Evolutionary conservation across 352 stramenopile genomes (phyloP).

Genomic region (Phytophthora constricta): DNA sequence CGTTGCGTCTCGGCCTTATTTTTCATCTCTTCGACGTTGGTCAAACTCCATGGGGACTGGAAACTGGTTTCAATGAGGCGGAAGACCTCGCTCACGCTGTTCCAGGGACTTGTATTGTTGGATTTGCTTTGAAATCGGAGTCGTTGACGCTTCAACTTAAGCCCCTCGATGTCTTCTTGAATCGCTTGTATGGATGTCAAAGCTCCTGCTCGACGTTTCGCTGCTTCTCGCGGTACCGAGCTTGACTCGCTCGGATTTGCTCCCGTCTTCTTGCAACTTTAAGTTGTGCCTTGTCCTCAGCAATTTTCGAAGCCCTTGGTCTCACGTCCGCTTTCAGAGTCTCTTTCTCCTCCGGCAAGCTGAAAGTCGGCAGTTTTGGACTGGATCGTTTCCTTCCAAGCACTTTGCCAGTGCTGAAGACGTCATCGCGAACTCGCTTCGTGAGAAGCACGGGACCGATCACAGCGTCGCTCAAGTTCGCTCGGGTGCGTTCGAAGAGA

Average conservation of each 20-base stretch:
- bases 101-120: slow-evolving; percentile 24
- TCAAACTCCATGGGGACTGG: slow-evolving; percentile 17
- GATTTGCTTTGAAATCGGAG: slow-evolving; percentile 10
- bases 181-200: slow-evolving; percentile 12
- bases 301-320: neutral
- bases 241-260: slow-evolving; percentile 31
- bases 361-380: no score
- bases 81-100: slow-evolving; percentile 22
- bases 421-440: no score
- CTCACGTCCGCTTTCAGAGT: no score
- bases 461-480: neutral
- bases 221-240: slow-evolving; percentile 31
- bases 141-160: slow-evolving; percentile 12
- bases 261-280: slow-evolving; percentile 3
- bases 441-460: neutral
- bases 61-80: slow-evolving; percentile 21
- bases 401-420: neutral
- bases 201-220: slow-evolving; percentile 11
- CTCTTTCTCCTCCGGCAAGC: no score
- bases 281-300: neutral
- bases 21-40: slow-evolving; percentile 17
- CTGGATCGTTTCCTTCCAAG: no score
- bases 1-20: slow-evolving; percentile 11
- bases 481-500: neutral
- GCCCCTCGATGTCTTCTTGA: slow-evolving; percentile 19